These are phyloP conservation scores for Globisporangium camurandrum DNA, from an alignment of 352 stramenopile species.

Conservation along the genomic window DNA sequence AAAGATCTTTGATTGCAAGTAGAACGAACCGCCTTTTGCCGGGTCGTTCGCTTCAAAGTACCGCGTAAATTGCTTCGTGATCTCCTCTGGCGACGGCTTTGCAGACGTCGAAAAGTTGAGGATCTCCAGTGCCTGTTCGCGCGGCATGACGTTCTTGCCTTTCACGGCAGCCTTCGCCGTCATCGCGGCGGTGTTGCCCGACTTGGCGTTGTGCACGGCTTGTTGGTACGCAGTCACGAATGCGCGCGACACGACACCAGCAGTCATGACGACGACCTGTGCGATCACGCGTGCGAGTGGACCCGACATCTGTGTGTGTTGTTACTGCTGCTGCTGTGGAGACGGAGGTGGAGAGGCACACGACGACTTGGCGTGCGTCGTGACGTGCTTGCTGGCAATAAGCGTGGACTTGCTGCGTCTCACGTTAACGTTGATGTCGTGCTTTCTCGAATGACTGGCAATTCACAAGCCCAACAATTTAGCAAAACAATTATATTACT, in stretches of 20 bases:
- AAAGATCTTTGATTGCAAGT: constrained; percentile 91
- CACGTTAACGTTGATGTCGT: neutral
- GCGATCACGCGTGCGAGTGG: constrained; percentile 74
- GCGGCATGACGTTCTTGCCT: constrained; percentile 73
- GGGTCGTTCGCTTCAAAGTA: constrained; percentile 89
- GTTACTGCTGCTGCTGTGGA: constrained; percentile 5
- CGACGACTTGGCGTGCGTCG: too few species aligned
- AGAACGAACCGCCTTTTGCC: constrained; percentile 87
- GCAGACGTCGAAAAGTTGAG: constrained; percentile 68
- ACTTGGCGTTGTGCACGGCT: constrained; percentile 80
- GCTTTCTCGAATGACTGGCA: constrained; percentile 6
- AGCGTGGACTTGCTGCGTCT: too few species aligned
- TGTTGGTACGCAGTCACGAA: constrained; percentile 88
- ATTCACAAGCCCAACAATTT: too few species aligned
- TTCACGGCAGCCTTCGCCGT: constrained; percentile 46
- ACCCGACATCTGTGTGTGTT: constrained; percentile 53
- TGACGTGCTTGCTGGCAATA: too few species aligned
- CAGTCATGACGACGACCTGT: constrained; percentile 78
- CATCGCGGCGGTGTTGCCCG: constrained; percentile 59
- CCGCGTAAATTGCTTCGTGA: constrained; percentile 81
- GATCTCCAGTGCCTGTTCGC: constrained; percentile 70
- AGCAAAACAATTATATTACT: too few species aligned
- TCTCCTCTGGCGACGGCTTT: constrained; percentile 42
- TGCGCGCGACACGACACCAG: constrained; percentile 74
- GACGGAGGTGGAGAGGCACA: too few species aligned